Conservation (phyloP, 495 filamentous ascomycete genomes). For the Penicillium taxi region DNA sequence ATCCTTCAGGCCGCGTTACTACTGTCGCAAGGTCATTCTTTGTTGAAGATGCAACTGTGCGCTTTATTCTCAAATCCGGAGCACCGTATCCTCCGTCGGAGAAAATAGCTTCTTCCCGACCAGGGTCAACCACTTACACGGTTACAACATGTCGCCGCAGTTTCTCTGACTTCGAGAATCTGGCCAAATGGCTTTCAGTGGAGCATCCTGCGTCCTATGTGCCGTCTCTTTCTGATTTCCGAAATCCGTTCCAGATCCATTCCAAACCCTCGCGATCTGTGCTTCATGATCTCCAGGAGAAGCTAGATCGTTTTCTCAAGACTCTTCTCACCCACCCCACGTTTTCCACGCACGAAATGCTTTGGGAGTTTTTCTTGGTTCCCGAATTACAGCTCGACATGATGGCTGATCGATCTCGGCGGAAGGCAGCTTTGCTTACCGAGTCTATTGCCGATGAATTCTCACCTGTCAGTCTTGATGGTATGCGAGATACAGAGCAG, state of each 20-base stretch:
- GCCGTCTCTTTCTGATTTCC: conserved; percentile 66
- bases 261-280: conserved; percentile 83
- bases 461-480: conserved; percentile 59
- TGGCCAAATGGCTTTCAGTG: conserved; percentile 76
- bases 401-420: conserved; percentile 79
- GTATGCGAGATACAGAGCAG: conserved; percentile 85
- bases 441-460: conserved; percentile 87
- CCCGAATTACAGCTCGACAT: conserved; percentile 84
- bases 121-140: conserved; percentile 57
- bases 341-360: conserved; percentile 91
- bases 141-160: conserved; percentile 93
- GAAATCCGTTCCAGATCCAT: conserved; percentile 86
- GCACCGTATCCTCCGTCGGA: conserved; percentile 39
- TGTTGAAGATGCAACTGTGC: conserved; percentile 90
- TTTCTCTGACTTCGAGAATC: conserved; percentile 81
- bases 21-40: conserved; percentile 96
- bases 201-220: conserved; percentile 96
- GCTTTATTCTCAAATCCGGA: conserved; percentile 89
- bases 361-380: conserved; percentile 99
- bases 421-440: conserved; percentile 71
- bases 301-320: conserved; percentile 78
- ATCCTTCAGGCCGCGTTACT: conserved; percentile 72
- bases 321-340: conserved; percentile 84
- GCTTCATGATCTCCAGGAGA: conserved; percentile 78
- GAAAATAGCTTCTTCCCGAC: conserved; percentile 31